Evolutionary conservation across 2,329 filamentous ascomycete genomes (phyloP).

Genomic region (Stachybotrys elegans): DNA sequence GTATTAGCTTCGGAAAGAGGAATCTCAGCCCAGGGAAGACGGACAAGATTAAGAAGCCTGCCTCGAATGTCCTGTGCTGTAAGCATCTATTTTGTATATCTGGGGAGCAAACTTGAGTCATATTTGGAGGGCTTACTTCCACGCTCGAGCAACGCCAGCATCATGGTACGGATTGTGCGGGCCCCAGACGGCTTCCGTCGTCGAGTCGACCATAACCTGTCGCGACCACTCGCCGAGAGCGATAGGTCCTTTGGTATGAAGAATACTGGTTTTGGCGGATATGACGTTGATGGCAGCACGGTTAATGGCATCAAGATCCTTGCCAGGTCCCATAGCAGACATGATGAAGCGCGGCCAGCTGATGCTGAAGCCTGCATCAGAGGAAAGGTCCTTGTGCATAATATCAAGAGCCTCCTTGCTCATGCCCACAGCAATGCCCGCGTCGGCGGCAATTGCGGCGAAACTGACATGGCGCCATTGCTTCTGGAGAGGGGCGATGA

Average conservation of each 20-base stretch:
- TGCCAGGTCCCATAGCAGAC: not conserved
- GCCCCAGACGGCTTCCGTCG: not conserved
- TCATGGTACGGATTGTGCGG: not conserved
- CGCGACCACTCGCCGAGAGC: not conserved
- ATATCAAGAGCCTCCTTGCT: not conserved
- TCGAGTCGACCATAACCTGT: not conserved
- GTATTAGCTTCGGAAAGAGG: not conserved
- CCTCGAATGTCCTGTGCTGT: not conserved
- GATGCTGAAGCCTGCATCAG: not conserved
- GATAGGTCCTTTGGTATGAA: not conserved
- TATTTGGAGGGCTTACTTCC: not conserved
- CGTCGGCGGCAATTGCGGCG: not conserved
- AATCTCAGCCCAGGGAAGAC: not conserved
- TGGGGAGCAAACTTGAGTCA: not conserved
- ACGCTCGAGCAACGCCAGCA: not conserved
- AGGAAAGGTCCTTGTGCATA: not conserved
- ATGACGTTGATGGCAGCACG: not conserved
- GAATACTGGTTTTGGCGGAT: not conserved
- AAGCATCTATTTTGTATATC: not conserved
- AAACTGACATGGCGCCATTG: not conserved
- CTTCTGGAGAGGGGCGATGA: not conserved
- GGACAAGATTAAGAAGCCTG: not conserved
- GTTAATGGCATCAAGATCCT: not conserved
- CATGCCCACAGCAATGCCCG: not conserved
- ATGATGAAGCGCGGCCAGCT: conserved; percentile 1